These are phyloP conservation scores for Aphanomyces stellatus DNA, from an alignment of 352 stramenopile species.

Conservation along the genomic window DNA sequence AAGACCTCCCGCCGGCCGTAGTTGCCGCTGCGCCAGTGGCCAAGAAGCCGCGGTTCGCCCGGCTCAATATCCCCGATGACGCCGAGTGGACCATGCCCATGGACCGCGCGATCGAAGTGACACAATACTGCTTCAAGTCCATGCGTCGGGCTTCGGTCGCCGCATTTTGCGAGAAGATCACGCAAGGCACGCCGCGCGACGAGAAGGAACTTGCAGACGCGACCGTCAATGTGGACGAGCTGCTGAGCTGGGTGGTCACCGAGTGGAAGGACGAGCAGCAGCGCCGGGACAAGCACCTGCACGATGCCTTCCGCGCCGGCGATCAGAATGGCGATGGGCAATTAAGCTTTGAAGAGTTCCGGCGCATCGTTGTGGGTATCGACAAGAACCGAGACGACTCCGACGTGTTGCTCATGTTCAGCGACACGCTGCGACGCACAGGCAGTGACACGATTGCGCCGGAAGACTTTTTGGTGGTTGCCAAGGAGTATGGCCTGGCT, in stretches of 20 bases:
- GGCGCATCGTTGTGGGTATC: conserved; percentile 69
- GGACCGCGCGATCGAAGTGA: conserved; percentile 55
- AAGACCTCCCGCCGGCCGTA: neutral
- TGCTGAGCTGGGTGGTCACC: conserved; percentile 51
- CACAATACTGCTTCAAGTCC: conserved; percentile 57
- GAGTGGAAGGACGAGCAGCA: conserved; percentile 65
- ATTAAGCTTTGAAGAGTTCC: conserved; percentile 67
- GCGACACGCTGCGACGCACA: conserved; percentile 60
- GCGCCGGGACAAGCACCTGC: conserved; percentile 52
- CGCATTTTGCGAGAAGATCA: conserved; percentile 30
- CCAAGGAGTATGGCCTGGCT: conserved; percentile 66
- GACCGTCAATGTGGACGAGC: conserved; percentile 57
- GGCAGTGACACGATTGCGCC: conserved; percentile 43
- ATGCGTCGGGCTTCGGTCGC: conserved; percentile 71
- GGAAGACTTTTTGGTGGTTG: conserved; percentile 61
- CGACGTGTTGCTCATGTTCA: conserved; percentile 76
- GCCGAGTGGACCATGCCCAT: conserved; percentile 58
- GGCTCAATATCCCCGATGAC: conserved; percentile 49
- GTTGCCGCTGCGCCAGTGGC: neutral
- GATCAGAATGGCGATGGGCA: conserved; percentile 74
- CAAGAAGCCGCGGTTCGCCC: conserved; percentile 51
- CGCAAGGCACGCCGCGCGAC: neutral
- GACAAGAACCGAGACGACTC: conserved; percentile 49
- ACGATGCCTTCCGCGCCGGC: conserved; percentile 63
- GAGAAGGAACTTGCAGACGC: conserved; percentile 19